phyloP scores from a whole-genome alignment of 164 flowering plant species.

The Protea cynaroides region DNA sequence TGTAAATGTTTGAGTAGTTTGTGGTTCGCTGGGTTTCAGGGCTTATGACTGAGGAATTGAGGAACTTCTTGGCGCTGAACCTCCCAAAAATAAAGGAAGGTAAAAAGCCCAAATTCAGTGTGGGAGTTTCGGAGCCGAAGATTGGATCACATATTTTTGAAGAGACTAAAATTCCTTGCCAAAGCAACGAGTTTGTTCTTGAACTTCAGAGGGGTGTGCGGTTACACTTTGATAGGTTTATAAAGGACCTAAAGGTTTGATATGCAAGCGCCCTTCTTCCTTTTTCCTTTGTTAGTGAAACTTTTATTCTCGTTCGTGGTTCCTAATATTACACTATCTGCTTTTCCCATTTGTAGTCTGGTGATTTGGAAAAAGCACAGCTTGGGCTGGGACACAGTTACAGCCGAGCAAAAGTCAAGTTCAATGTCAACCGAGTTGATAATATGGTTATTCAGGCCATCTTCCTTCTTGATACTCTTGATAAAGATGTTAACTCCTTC shows the following conservation, averaged over 20 bases:
- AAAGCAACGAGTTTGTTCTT: slow-evolving; percentile 71
- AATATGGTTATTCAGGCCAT: slow-evolving; percentile 99
- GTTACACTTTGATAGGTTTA: slow-evolving; percentile 74
- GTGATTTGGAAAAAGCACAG: slow-evolving; percentile 89
- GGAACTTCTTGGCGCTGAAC: slow-evolving; percentile 77
- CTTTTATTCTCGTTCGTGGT: neutral
- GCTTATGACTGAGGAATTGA: slow-evolving; percentile 86
- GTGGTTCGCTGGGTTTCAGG: slow-evolving; percentile 33
- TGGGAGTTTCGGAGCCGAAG: slow-evolving; percentile 84
- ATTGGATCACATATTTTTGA: slow-evolving; percentile 86
- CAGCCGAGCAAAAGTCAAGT: slow-evolving; percentile 98
- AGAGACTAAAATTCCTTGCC: slow-evolving; percentile 82
- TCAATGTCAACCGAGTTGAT: slow-evolving; percentile 95
- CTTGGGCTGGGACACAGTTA: slow-evolving; percentile 95
- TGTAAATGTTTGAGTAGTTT: slow-evolving; percentile 1
- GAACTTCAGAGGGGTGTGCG: slow-evolving; percentile 91
- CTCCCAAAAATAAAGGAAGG: slow-evolving; percentile 85
- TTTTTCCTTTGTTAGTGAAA: neutral
- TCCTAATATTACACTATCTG: neutral
- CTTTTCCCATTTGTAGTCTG: slow-evolving; percentile 37
- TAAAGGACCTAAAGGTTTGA: slow-evolving; percentile 80
- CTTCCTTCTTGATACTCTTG: slow-evolving; percentile 91
- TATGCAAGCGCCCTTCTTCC: neutral
- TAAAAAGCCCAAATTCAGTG: slow-evolving; percentile 69
- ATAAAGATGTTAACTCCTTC: slow-evolving; percentile 90